Percentiles rank a stretch among this genome's conserved stretches.
Evolutionary conservation across 331 rosid species (phyloP).

Genomic region (Malus hybrid): DNA sequence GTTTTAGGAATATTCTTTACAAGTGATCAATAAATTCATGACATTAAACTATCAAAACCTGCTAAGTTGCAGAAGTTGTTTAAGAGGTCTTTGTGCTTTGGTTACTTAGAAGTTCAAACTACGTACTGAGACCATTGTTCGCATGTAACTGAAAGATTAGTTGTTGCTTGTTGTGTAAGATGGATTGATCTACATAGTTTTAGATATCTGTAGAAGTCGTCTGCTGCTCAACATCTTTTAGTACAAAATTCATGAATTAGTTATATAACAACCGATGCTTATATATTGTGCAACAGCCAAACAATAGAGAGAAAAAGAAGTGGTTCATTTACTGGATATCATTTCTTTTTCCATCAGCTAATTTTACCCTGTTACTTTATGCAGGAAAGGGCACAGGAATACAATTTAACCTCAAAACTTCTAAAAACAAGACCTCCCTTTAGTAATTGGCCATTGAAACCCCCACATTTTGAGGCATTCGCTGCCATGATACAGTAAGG

Average conservation of each 20-base stretch:
- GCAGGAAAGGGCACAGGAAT: constrained; percentile 63
- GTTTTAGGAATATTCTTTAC: neutral
- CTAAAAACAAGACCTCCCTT: constrained; percentile 51
- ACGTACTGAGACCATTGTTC: neutral
- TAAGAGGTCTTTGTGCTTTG: neutral
- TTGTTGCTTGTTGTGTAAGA: neutral
- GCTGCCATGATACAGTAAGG: constrained; percentile 17
- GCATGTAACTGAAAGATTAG: neutral
- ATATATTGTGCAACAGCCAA: neutral
- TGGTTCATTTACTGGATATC: neutral
- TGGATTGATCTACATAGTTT: no score
- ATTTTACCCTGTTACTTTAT: constrained; percentile 5
- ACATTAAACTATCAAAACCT: neutral
- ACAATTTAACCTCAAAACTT: constrained; percentile 30
- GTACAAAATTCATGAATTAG: neutral
- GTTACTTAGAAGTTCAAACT: neutral
- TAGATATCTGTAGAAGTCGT: neutral
- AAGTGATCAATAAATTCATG: neutral
- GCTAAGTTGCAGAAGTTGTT: neutral
- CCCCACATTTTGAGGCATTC: constrained; percentile 44
- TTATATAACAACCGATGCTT: neutral
- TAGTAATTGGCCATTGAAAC: constrained; percentile 59
- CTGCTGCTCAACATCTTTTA: neutral
- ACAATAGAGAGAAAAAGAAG: neutral
- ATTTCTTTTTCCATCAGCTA: neutral